phyloP scores from a whole-genome alignment of 768 basidiomycete genomes.

The Trametes cinnabarina region DNA sequence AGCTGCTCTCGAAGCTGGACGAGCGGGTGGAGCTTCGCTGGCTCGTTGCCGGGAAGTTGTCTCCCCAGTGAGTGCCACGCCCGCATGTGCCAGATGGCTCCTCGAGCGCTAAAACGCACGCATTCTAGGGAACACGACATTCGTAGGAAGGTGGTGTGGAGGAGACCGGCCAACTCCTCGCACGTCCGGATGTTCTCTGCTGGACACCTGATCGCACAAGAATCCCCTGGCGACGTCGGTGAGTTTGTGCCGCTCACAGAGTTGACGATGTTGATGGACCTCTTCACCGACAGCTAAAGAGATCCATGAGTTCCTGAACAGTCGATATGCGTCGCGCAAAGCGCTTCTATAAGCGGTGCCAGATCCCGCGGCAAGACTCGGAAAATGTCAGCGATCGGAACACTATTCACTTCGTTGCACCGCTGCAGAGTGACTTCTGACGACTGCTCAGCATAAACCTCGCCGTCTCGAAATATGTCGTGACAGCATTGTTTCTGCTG shows the following conservation, averaged over 20 bases:
- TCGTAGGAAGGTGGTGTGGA: constrained; percentile 29
- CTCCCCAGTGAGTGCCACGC: constrained; percentile 32
- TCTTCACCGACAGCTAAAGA: constrained; percentile 16
- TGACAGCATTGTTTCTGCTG: no score
- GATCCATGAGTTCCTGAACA: constrained; percentile 19
- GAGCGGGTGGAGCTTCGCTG: constrained; percentile 50
- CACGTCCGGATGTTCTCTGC: constrained; percentile 31
- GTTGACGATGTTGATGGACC: neutral
- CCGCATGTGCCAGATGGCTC: neutral
- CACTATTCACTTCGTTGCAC: no score
- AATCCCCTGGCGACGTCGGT: constrained; percentile 30
- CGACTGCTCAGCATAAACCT: no score
- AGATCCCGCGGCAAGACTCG: no score
- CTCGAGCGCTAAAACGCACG: constrained; percentile 1
- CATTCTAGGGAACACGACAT: constrained; percentile 11
- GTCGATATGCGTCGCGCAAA: constrained; percentile 17
- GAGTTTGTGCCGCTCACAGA: neutral
- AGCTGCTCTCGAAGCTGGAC: constrained; percentile 40
- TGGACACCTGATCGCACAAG: constrained; percentile 36
- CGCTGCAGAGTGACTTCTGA: no score
- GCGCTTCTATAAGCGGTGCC: constrained; percentile 2
- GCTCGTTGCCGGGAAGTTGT: constrained; percentile 50
- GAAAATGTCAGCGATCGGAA: no score
- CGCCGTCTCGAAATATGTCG: no score
- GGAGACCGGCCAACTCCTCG: constrained; percentile 33